These are phyloP conservation scores for Penicillium sp. DNA, from an alignment of 2,329 filamentous ascomycete species.

Conservation along the genomic window DNA sequence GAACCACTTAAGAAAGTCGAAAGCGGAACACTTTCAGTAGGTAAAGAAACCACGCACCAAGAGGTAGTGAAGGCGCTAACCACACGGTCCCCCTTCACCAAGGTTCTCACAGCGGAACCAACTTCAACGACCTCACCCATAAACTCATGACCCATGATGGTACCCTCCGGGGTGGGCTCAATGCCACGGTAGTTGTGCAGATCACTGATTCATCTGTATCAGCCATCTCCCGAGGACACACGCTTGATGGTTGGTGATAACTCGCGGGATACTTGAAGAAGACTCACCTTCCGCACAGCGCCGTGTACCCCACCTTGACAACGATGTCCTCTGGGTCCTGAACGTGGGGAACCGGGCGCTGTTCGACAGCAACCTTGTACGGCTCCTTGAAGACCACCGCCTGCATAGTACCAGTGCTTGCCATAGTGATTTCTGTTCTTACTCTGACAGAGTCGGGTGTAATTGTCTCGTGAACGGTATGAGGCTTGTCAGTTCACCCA, in stretches of 20 bases:
- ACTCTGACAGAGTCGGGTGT: neutral
- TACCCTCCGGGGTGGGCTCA: conserved; percentile 60
- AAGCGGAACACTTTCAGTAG: neutral
- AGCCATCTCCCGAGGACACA: neutral
- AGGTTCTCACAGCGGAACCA: conserved; percentile 61
- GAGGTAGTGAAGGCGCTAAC: conserved; percentile 79
- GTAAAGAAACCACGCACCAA: conserved; percentile 50
- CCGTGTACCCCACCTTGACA: conserved; percentile 75
- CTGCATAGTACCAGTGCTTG: conserved; percentile 60
- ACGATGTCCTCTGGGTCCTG: conserved; percentile 68
- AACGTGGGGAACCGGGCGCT: conserved; percentile 71
- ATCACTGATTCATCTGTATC: conserved; percentile 51
- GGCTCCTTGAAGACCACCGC: conserved; percentile 83
- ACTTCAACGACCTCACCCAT: conserved; percentile 66
- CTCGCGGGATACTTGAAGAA: conserved; percentile 1
- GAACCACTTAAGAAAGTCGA: neutral
- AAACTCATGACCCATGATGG: conserved; percentile 75
- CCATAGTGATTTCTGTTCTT: conserved; percentile 16
- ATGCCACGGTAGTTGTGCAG: conserved; percentile 81
- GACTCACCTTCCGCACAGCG: conserved; percentile 77
- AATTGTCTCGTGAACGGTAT: too few relatives aligned
- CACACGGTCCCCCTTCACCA: conserved; percentile 69
- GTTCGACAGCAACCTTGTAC: conserved; percentile 66
- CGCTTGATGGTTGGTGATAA: too few relatives aligned
- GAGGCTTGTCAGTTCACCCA: neutral